Evolutionary conservation across 305 asterid species (phyloP).

Genomic region (Lippia alba): DNA sequence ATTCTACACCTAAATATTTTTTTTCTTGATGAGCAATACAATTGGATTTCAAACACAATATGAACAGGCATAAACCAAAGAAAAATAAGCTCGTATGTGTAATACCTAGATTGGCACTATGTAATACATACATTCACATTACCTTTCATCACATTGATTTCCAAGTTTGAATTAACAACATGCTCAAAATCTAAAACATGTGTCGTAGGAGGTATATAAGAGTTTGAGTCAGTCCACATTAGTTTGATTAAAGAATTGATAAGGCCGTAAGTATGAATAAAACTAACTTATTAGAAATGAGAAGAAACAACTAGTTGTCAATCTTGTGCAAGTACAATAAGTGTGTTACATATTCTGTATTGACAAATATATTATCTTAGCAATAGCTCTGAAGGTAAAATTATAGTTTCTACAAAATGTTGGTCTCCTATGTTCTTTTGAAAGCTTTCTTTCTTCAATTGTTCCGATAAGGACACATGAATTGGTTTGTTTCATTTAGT

Average conservation of each 20-base stretch:
- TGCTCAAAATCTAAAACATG: background rate
- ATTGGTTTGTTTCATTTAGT: background rate
- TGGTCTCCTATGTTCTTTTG: background rate
- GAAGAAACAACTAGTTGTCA: background rate
- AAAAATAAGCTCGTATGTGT: conserved; percentile 2
- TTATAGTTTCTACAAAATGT: background rate
- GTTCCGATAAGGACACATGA: background rate
- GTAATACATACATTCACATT: background rate
- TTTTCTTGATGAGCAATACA: background rate
- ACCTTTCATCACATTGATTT: conserved; percentile 9
- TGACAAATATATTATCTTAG: background rate
- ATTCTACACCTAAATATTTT: conserved; percentile 1
- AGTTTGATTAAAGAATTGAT: background rate
- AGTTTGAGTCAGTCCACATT: background rate
- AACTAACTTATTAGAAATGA: background rate
- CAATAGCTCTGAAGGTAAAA: background rate
- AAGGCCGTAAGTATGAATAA: background rate
- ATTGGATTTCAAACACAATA: conserved; percentile 1
- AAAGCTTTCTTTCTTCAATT: too few species aligned
- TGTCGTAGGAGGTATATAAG: background rate
- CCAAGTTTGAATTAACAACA: conserved; percentile 8
- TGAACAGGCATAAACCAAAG: background rate
- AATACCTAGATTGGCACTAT: background rate
- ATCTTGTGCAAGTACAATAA: background rate
- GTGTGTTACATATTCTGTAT: background rate